Evolutionary conservation across 257 asterid species (phyloP), one percentile per base, ranked within the genome.

Genomic region (Petunia secreta): DNA sequence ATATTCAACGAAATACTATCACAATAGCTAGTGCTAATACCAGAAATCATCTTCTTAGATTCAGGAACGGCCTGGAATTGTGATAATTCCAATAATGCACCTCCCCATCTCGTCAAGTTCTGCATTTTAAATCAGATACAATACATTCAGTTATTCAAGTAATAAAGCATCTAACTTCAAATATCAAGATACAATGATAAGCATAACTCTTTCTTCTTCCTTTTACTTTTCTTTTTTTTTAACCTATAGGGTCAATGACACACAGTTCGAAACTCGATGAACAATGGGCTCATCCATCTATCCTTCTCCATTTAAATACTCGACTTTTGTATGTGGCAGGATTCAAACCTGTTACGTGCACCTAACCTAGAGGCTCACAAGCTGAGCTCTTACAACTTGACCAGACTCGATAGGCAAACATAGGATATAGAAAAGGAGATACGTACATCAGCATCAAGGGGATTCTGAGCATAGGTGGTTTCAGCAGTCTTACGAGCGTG

Each of bases 81-180:
- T 36, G 99, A 91, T 6, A 93, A 78, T 87, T 95, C 98, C 64
- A 95, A 87, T 79, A 95, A 69, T 38, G 94, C 93, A 41, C 97
- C 94, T 25, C 97, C 98, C 99, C 98, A 95, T 90, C 91, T 88
- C 34, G 96, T 90, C 79, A 95, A 86, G 81, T 95, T 95, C 98
- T 95, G 87, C 85, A 87, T 48, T 63, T 7, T 14, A 69, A 78
- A 75, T 37, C 67, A 38, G 0, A 84, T 73, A 34, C 46, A 50
- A 13, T 9, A 11, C 0, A 73, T 5, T 46, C 58, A 25, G 57
- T 5, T 58, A 16, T 25, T 25, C 2, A 73, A 9, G 40, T 6
- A 73, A 73, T 6, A 48, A 9, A 34, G 5, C 60, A 71, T 71
- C 5, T 2, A 73, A 73, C 7, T 50, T 73, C 8, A 36, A 50